Conservation (phyloP, 129 eudicot genomes). For the Calendula officinalis region DNA sequence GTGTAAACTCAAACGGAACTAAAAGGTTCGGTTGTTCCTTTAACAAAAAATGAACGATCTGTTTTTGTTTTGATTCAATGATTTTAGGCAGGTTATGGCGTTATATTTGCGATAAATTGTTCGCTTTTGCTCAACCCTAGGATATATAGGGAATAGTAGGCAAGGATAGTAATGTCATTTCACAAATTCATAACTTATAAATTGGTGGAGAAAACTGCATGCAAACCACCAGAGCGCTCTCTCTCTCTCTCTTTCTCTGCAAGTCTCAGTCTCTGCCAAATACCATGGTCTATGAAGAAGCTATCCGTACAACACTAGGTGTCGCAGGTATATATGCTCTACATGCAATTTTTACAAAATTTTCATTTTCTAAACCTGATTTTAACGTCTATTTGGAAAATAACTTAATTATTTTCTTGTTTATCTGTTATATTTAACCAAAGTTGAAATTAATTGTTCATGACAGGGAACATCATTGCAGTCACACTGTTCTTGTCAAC, state of each 20-base stretch:
- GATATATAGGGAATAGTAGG: too few relatives aligned
- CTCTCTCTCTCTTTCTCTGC: not conserved
- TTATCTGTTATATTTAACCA: not conserved
- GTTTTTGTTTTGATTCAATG: too few relatives aligned
- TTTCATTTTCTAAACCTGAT: too few relatives aligned
- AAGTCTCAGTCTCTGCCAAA: not conserved
- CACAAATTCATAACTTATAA: not conserved
- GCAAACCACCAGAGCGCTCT: not conserved
- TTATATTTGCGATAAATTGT: too few relatives aligned
- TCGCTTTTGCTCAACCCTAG: too few relatives aligned
- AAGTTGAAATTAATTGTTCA: constrained; percentile 5
- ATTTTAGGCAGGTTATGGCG: too few relatives aligned
- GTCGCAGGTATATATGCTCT: constrained; percentile 47
- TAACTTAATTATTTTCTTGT: too few relatives aligned
- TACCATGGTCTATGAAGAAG: constrained; percentile 43
- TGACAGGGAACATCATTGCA: constrained; percentile 55
- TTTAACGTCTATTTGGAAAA: too few relatives aligned
- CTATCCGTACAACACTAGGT: constrained; percentile 48
- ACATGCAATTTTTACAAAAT: not conserved
- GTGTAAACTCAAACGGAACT: constrained; percentile 17
- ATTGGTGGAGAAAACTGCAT: not conserved
- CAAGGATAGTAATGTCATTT: constrained; percentile 23
- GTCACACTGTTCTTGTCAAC: constrained; percentile 53
- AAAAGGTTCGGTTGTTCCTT: too few relatives aligned
- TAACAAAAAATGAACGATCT: too few relatives aligned